Conservation (phyloP, 805 yeast species). For the Ogataea kodamae region DNA sequence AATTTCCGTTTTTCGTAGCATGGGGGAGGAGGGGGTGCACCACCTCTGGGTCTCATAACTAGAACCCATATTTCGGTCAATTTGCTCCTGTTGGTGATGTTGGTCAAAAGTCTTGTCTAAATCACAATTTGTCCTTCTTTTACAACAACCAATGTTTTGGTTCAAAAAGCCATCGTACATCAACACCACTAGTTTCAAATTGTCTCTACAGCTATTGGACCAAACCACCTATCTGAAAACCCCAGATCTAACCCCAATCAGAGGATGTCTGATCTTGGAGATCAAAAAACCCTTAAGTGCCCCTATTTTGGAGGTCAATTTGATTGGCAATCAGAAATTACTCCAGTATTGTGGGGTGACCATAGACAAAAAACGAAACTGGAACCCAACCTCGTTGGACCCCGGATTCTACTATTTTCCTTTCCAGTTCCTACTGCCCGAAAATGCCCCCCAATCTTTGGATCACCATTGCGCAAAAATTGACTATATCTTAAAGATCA, state of each 20-base stretch:
- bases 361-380: constrained; percentile 2
- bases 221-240: constrained; percentile 12
- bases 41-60: too few relatives aligned
- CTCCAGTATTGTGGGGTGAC: not conserved
- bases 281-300: constrained; percentile 15
- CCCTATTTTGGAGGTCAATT: constrained; percentile 12
- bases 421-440: constrained; percentile 27
- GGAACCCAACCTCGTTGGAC: constrained; percentile 5
- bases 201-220: constrained; percentile 9
- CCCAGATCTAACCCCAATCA: constrained; percentile 15
- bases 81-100: too few relatives aligned
- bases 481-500: constrained; percentile 14
- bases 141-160: not conserved
- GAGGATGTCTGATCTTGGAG: constrained; percentile 21
- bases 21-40: too few relatives aligned
- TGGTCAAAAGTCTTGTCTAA: too few relatives aligned
- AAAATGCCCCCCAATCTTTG: constrained; percentile 24
- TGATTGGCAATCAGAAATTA: constrained; percentile 14
- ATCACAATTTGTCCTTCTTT: constrained; percentile 4
- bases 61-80: too few relatives aligned
- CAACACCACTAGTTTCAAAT: constrained; percentile 2
- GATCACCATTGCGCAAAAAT: constrained; percentile 22
- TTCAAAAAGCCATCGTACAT: not conserved
- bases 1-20: too few relatives aligned
- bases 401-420: constrained; percentile 26